phyloP scores from a whole-genome alignment of 345 rosid genomes.

The Physaria fendleri region DNA sequence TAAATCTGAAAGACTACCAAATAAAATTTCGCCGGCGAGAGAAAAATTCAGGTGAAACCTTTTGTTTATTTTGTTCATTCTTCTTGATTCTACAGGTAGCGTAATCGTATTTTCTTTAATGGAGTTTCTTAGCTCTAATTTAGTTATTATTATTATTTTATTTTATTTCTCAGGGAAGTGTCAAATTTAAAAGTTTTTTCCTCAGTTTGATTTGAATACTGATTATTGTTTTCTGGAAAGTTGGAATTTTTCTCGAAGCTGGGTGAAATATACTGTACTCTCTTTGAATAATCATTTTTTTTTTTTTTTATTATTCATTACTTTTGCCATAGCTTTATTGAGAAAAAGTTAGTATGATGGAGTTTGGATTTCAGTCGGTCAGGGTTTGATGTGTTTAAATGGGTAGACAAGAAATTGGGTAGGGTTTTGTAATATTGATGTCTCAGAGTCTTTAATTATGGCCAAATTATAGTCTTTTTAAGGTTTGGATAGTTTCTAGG shows the following conservation, averaged over 20 bases:
- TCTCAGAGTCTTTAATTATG: not conserved
- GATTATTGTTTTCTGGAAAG: not conserved
- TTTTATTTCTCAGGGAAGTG: not conserved
- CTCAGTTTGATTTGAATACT: not conserved
- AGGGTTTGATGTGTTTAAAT: not conserved
- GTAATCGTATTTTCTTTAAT: not conserved
- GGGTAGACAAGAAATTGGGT: not conserved
- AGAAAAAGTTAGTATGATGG: not conserved
- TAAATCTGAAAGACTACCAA: not conserved
- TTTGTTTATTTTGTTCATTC: not conserved
- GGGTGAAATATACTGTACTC: not conserved
- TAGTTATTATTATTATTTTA: not conserved
- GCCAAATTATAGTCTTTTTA: not conserved
- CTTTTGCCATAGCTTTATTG: not conserved
- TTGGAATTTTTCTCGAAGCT: not conserved
- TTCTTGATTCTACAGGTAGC: not conserved
- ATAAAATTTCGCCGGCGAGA: not conserved
- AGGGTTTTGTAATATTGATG: not conserved
- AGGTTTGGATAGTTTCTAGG: not conserved
- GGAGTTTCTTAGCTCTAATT: not conserved
- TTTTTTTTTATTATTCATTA: not conserved
- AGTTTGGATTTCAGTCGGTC: not conserved
- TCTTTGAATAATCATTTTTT: not conserved
- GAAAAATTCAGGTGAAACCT: conserved; percentile 15
- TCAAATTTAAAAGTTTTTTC: not conserved